Percentiles rank a stretch among this genome's conserved stretches.
Evolutionary conservation across 805 yeast genomes (phyloP).

Genomic region (Sporopachydermia quercuum): DNA sequence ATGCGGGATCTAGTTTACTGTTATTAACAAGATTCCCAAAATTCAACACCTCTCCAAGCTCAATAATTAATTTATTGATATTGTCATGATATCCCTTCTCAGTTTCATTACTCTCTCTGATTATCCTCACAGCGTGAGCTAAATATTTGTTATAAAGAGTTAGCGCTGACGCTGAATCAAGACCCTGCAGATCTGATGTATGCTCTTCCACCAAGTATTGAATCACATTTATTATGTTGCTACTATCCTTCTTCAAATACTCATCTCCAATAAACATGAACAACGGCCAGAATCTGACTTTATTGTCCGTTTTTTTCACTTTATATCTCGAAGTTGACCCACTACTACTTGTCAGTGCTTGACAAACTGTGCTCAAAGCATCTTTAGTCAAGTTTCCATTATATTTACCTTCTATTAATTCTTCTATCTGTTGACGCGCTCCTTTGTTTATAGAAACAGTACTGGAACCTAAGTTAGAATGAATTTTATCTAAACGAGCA

Average conservation of each 20-base stretch:
- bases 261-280: constrained; percentile 1
- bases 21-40: constrained; percentile 1
- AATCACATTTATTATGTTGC: constrained; percentile 1
- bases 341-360: constrained; percentile 1
- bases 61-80: constrained; percentile 1
- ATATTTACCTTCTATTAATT: constrained; percentile 1
- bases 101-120: constrained; percentile 1
- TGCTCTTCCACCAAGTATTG: constrained; percentile 1
- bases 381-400: constrained; percentile 1
- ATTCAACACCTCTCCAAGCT: constrained; percentile 1
- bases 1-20: constrained; percentile 1
- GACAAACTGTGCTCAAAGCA: constrained; percentile 1
- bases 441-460: background rate
- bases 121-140: constrained; percentile 1
- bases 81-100: constrained; percentile 1
- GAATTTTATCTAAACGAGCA: constrained; percentile 1
- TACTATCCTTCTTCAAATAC: constrained; percentile 1
- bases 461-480: background rate
- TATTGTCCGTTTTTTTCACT: background rate
- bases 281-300: constrained; percentile 1
- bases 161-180: constrained; percentile 1
- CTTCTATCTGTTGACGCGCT: constrained; percentile 1
- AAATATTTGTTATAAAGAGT: background rate
- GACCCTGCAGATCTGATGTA: constrained; percentile 1
- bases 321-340: constrained; percentile 1